These are phyloP conservation scores for Eutypella sp. DNA, from an alignment of 2,329 filamentous ascomycete species.

Conservation along the genomic window DNA sequence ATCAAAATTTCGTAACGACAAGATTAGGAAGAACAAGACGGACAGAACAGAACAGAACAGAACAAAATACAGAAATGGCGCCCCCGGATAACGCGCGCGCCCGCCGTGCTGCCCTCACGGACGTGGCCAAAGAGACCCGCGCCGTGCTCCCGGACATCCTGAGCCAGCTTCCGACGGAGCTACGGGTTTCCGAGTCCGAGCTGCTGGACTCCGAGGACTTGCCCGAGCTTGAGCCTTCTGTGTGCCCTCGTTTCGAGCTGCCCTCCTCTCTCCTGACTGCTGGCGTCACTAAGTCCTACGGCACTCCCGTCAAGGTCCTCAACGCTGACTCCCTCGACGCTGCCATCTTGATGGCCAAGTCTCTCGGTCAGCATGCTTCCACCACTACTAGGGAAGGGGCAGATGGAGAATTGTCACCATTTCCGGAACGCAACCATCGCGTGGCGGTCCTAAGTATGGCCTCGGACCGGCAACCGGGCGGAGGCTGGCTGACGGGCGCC, in stretches of 20 bases:
- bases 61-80: too few species aligned
- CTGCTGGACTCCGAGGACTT: conserved; percentile 31
- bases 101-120: conserved; percentile 28
- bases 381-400: conserved; percentile 10
- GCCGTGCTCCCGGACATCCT: conserved; percentile 42
- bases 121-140: conserved; percentile 43
- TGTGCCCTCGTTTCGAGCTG: conserved; percentile 37
- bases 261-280: not conserved
- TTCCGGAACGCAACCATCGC: conserved; percentile 10
- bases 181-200: conserved; percentile 33
- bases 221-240: conserved; percentile 32
- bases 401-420: not conserved
- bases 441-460: conserved; percentile 54
- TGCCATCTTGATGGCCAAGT: conserved; percentile 37
- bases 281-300: conserved; percentile 20
- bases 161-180: conserved; percentile 35
- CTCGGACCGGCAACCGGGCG: conserved; percentile 43
- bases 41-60: not conserved
- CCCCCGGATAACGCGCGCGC: conserved; percentile 5
- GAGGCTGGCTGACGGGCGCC: conserved; percentile 48
- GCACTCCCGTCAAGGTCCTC: conserved; percentile 40
- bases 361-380: conserved; percentile 17
- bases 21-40: too few species aligned
- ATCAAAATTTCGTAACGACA: too few species aligned
- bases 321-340: conserved; percentile 55